These are phyloP conservation scores for Colletotrichum plurivorum DNA, from an alignment of 2,329 filamentous ascomycete species.

Conservation along the genomic window DNA sequence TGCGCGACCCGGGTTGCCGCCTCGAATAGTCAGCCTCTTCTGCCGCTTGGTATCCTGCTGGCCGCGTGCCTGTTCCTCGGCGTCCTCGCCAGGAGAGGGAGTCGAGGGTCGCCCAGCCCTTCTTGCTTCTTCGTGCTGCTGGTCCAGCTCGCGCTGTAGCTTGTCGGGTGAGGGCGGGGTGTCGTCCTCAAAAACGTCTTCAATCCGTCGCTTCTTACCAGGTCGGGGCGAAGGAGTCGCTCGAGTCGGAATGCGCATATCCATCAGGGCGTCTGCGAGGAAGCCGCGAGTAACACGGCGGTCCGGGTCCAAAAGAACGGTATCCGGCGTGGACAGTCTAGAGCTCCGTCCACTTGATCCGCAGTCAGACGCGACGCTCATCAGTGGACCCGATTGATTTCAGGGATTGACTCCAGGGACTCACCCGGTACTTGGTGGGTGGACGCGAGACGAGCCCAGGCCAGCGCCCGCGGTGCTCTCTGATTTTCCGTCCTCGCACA, in stretches of 20 bases:
- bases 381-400: conserved; percentile 8
- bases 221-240: conserved; percentile 4
- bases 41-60: conserved; percentile 24
- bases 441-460: conserved; percentile 32
- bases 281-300: conserved; percentile 25
- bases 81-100: background rate
- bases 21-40: conserved; percentile 18
- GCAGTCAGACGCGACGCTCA: conserved; percentile 29
- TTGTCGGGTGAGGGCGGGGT: conserved; percentile 34
- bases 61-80: background rate
- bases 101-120: background rate
- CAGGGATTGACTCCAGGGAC: conserved; percentile 2
- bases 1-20: conserved; percentile 9
- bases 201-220: conserved; percentile 27
- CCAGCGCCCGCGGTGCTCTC: conserved; percentile 20
- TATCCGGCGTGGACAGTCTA: conserved; percentile 26
- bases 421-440: conserved; percentile 33
- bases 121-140: conserved; percentile 32
- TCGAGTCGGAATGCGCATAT: conserved; percentile 24
- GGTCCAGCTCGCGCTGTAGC: conserved; percentile 33
- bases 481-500: conserved; percentile 28
- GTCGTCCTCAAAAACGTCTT: conserved; percentile 25
- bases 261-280: conserved; percentile 34
- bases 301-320: conserved; percentile 14
- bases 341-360: conserved; percentile 31